phyloP scores from a whole-genome alignment of 2,329 filamentous ascomycete genomes.

The Colletotrichum sansevieriae region DNA sequence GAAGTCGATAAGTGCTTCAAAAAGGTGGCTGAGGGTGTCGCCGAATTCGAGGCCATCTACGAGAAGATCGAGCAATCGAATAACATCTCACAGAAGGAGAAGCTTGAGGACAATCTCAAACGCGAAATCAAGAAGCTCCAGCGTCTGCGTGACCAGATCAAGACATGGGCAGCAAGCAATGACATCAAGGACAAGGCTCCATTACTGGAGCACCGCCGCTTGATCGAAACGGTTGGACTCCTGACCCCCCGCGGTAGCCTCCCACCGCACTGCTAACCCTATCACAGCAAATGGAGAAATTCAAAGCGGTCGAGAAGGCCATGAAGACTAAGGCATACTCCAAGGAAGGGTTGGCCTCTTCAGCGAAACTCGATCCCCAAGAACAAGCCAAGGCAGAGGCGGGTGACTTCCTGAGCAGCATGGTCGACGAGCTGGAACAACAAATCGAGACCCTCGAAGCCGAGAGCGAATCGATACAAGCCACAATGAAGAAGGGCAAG shows the following conservation, averaged over 20 bases:
- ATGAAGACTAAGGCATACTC: constrained; percentile 99
- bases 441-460: constrained; percentile 95
- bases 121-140: constrained; percentile 99
- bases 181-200: constrained; percentile 99
- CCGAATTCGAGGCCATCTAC: constrained; percentile 93
- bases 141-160: constrained; percentile 97
- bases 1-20: constrained; percentile 99
- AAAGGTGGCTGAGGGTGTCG: constrained; percentile 93
- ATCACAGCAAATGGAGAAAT: constrained; percentile 95
- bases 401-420: constrained; percentile 85
- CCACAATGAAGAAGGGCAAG: constrained; percentile 95
- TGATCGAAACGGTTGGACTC: constrained; percentile 91
- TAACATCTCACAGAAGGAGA: constrained; percentile 97
- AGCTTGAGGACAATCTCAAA: constrained; percentile 97
- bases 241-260: constrained; percentile 41
- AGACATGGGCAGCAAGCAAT: constrained; percentile 98
- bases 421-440: constrained; percentile 92
- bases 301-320: constrained; percentile 99
- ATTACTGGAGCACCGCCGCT: constrained; percentile 90
- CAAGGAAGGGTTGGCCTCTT: constrained; percentile 94
- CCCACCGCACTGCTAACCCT: constrained; percentile 34
- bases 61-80: constrained; percentile 96
- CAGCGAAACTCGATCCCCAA: constrained; percentile 95
- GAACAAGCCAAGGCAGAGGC: constrained; percentile 94
- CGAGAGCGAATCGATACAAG: constrained; percentile 87